Base-by-base conservation (phyloP, 2,329 filamentous ascomycete genomes). In the Biscogniauxia sp. region DNA sequence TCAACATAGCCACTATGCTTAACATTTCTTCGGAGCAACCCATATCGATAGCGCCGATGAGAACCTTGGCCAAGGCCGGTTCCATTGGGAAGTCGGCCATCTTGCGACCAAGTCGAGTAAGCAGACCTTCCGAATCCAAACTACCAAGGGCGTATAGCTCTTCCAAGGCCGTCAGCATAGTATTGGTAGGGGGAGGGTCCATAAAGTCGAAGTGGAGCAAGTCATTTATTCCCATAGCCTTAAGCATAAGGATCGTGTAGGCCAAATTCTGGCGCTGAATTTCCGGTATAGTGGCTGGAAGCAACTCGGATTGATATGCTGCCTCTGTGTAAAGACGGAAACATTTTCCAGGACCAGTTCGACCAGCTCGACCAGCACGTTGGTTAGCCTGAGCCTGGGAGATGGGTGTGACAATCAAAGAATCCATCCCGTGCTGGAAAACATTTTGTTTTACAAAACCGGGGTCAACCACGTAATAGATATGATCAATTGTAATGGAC, bases 71-170 rank as follows among this genome's bases (percentile, higher is more conserved):
- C 0, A 98, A 83, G 0, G 92, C 88, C 0, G 95, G 95, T 60
- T 98, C 93, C 92, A 98, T 98, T 0, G 95, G 95, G 75, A 98
- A 98, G 72, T 99, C 94, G 11, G 95, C 93, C 94, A 99, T 98
- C 75, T 97, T 96, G 53, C 95, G 87, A 7, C 95, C 95, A 1
- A 97, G 83, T 6, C 95, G 88, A 0, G 95, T 99, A 1, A 99
- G 80, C 0, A 99, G 83, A 15, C 95, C 95, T 82, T 99, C 95
- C 69, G 99, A 94, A 66, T 99, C 95, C 0, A 99, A 82, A 0
- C 94, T 94, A 3, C 90, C 92, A 11, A 99, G 80, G 0, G 93
- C 92, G 72, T 99, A 99, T 0, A 99, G 82, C 73, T 98, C 95
- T 77, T 99, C 96, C 3, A 99, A 80, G 0, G 95, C 95, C 55